These are phyloP conservation scores for Pleurotus pulmonarius DNA, from an alignment of 768 basidiomycete genomes.

Conservation along the genomic window DNA sequence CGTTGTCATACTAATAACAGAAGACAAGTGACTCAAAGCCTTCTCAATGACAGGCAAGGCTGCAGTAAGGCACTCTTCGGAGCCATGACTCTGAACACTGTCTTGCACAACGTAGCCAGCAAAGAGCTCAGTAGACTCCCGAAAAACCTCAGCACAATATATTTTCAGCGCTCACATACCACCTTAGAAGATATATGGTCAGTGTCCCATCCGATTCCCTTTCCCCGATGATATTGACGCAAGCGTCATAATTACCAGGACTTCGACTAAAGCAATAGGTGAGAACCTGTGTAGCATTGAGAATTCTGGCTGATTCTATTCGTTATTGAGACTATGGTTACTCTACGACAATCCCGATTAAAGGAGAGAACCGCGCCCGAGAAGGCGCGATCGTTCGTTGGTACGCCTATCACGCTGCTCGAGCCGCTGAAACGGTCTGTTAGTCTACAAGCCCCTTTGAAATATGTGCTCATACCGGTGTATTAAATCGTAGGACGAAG, in stretches of 20 bases:
- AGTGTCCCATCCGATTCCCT: neutral
- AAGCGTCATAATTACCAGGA: neutral
- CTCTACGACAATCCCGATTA: constrained; percentile 9
- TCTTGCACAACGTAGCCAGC: constrained; percentile 5
- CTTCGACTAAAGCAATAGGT: constrained; percentile 13
- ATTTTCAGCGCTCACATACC: neutral
- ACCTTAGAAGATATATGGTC: constrained; percentile 10
- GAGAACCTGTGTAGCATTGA: neutral
- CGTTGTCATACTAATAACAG: neutral
- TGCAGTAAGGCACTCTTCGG: constrained; percentile 17
- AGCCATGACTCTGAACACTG: constrained; percentile 14
- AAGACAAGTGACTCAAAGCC: neutral
- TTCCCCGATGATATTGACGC: neutral
- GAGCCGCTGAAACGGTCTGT: neutral
- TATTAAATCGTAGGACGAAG: constrained; percentile 6
- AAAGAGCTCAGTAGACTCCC: neutral
- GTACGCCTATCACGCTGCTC: neutral
- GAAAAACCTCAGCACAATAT: neutral
- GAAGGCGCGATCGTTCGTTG: neutral
- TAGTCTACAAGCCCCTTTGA: neutral
- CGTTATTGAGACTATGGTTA: constrained; percentile 14
- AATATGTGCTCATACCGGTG: neutral
- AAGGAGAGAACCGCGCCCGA: constrained; percentile 11
- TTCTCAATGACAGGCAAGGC: constrained; percentile 11
- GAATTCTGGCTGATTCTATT: too few species aligned